phyloP scores from a whole-genome alignment of 2,329 filamentous ascomycete genomes.

The Pseudocercospora ulei region DNA sequence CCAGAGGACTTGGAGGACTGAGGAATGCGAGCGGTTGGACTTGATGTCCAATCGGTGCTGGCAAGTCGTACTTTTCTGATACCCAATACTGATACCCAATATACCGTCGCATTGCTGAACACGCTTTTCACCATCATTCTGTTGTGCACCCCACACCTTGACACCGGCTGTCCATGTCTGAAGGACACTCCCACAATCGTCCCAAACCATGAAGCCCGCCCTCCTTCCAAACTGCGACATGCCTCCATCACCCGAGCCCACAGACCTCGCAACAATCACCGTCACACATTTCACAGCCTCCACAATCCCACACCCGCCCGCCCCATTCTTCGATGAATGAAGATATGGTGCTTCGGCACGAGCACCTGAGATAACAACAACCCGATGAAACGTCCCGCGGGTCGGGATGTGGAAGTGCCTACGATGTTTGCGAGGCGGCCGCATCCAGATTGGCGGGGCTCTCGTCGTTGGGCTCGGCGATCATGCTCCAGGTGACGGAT shows the following conservation, averaged over 20 bases:
- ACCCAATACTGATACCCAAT: no score
- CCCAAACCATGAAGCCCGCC: conserved; percentile 45
- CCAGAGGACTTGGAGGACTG: conserved; percentile 9
- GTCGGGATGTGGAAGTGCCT: conserved; percentile 43
- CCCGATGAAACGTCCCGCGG: conserved; percentile 38
- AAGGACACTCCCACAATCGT: conserved; percentile 40
- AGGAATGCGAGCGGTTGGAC: conserved; percentile 14
- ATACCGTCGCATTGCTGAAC: no score
- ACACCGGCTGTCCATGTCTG: conserved; percentile 45
- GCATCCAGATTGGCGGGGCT: background rate
- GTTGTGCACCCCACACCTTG: conserved; percentile 39
- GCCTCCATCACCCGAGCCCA: conserved; percentile 41
- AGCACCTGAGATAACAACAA: conserved; percentile 48
- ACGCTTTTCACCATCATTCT: no score
- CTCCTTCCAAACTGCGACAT: conserved; percentile 40
- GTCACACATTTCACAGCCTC: conserved; percentile 44
- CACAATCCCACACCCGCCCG: conserved; percentile 42
- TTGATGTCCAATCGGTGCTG: conserved; percentile 3
- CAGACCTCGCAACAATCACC: conserved; percentile 45
- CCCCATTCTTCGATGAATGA: conserved; percentile 46
- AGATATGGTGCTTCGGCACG: conserved; percentile 51
- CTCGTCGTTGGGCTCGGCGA: no score
- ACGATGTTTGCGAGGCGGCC: no score
- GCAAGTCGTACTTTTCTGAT: conserved; percentile 2
- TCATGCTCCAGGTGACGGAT: no score